Evolutionary conservation across 768 basidiomycete species (phyloP), one percentile per base, ranked within the genome.

Genomic region (Boletus sp.): DNA sequence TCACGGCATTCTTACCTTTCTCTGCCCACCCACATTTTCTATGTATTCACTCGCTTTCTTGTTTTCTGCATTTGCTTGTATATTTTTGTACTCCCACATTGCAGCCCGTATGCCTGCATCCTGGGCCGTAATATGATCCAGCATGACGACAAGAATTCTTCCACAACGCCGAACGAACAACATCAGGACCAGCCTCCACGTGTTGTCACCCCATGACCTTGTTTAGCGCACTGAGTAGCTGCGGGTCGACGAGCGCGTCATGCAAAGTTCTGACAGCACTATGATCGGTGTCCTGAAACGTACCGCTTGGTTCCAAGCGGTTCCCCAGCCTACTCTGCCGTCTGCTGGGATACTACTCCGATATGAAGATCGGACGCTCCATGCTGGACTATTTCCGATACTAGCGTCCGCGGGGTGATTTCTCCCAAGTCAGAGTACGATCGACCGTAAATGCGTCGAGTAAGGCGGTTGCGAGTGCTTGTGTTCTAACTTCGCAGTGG

Each of bases 31-130:
- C 43, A 35, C 54, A 33, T 11, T 32, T 40, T 32, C 11, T 56
- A 64, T 55, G 55, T 62, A 64, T 62, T 51, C 8, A 19, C 51
- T 49, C 21, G 29, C 38, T 38, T 38, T 45, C 42, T 45, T 40
- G 25, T 19, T 29, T 49, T 44, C 17, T 10, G 34, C 41, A 23
- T 42, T 40, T 44, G 13, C 54, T 51, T 54, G 35, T 52, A 54
- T 55, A 44, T 64, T 53, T 37, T 50, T 42, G 40, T 56, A 43
- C 30, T 55, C 34, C 35, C 46, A 32, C 49, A 30, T 45, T 45
- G n/a, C 40, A 35, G 13, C 32, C 32, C 19, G 35, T 37, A 33
- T 40, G 23, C 35, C 33, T 35, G 42, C 51, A 44, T 43, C 19
- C 11, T 42, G 42, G 25, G 10, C 21, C 27, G 13, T 42, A 56